phyloP scores from a whole-genome alignment of 2,329 filamentous ascomycete species.

The Claviceps digitariae region DNA sequence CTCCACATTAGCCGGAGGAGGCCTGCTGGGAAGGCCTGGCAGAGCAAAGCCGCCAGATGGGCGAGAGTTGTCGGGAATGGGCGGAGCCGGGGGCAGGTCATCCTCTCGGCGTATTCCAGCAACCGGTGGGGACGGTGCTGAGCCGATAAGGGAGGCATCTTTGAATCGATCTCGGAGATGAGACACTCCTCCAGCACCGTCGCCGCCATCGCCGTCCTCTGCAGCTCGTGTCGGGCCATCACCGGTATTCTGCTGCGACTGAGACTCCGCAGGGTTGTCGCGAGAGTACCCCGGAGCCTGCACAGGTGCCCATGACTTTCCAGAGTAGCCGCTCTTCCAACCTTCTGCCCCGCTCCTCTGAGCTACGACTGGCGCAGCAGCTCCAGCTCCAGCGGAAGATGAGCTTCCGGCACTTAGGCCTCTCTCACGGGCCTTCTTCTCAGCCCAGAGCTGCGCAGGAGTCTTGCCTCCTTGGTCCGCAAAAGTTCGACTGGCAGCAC shows the following conservation, averaged over 20 bases:
- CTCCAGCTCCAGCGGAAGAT: constrained; percentile 25
- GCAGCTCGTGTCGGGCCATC: constrained; percentile 29
- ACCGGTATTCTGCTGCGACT: constrained; percentile 49
- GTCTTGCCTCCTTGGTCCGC: constrained; percentile 93
- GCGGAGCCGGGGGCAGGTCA: constrained; percentile 31
- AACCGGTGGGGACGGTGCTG: constrained; percentile 23
- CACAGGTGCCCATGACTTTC: constrained; percentile 82
- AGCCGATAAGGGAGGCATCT: constrained; percentile 57
- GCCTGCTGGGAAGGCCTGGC: constrained; percentile 57
- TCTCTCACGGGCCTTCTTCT: constrained; percentile 80
- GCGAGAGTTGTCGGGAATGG: constrained; percentile 47
- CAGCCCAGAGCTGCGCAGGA: constrained; percentile 91
- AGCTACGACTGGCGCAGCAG: constrained; percentile 43
- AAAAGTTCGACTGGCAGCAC: constrained; percentile 79
- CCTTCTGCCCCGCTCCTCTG: constrained; percentile 61
- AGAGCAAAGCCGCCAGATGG: constrained; percentile 65
- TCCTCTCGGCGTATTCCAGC: constrained; percentile 16
- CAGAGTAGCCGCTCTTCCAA: constrained; percentile 85
- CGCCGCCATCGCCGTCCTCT: constrained; percentile 38
- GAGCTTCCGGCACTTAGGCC: constrained; percentile 32
- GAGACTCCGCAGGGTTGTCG: constrained; percentile 34
- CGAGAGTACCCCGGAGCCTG: constrained; percentile 54
- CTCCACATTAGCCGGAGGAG: constrained; percentile 37
- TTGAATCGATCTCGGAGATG: constrained; percentile 75
- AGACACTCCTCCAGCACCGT: constrained; percentile 51